Base-by-base conservation (phyloP, 2,329 filamentous ascomycete species). In the Phyllosticta capitalensis region DNA sequence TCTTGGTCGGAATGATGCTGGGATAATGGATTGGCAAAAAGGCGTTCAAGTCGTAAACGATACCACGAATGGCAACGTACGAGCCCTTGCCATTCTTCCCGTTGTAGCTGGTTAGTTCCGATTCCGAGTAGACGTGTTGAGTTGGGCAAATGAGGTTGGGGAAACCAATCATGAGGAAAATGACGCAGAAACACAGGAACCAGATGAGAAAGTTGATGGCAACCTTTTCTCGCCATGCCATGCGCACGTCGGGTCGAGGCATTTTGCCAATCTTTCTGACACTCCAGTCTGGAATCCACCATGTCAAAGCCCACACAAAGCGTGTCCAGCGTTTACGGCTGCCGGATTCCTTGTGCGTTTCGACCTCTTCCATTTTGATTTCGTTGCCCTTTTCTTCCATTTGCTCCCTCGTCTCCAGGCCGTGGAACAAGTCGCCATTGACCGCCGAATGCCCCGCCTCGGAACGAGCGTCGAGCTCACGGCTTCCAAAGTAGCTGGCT, bases 201-300 rank as follows among this genome's bases (percentile, higher is more conserved):
- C 95, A 99, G 71, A 99, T 99, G 69, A 97, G 82, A 72, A 99
- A 80, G 78, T 99, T 99, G 81, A 99, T 99, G 58, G 94, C 92
- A 61, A 99, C 73, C 79, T 99, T 99, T 73, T 99, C 94, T 69
- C 94, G 83, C 94, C 94, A 99, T 0, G 94, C 94, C 71, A 88
- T 81, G 22, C 92, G 88, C 9, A 99, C 85, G 72, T 99, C 94
- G 71, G 95, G 95, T 62, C 94, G 89, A 61, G 88, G 83, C 87
- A 96, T 96, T 56, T 88, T 82, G 21, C 92, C 92, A 49, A 95
- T 62, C 66, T 80, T 79, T 58, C 84, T 83, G 70, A 97, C 88
- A 51, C 87, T 68, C 66, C 96, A 88, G 70, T 96, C 92, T 5
- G 94, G 94, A 52, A 96, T 78, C 65, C 86, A 90, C 79, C 85